phyloP scores from a whole-genome alignment of 2,329 filamentous ascomycete genomes.

The Colletotrichum sp. region DNA sequence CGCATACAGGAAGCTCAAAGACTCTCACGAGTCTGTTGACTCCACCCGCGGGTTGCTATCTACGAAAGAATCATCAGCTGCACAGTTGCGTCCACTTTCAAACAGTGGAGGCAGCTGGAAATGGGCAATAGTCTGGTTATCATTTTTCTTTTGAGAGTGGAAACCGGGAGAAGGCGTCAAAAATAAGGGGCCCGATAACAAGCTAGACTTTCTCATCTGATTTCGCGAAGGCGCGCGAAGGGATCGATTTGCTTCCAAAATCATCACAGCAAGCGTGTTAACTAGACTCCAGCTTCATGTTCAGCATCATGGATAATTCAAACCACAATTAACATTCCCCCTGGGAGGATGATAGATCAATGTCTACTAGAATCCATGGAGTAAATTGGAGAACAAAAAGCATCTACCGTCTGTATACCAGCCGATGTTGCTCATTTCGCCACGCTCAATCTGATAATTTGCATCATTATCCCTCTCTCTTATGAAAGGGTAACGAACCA shows the following conservation, averaged over 20 bases:
- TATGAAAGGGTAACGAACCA: neutral
- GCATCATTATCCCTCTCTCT: neutral
- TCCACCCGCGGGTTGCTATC: neutral
- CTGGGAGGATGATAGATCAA: no score
- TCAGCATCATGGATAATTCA: neutral
- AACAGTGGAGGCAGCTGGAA: neutral
- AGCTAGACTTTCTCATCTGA: neutral
- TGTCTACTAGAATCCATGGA: neutral
- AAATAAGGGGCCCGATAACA: no score
- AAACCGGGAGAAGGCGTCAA: neutral
- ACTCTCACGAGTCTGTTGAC: neutral
- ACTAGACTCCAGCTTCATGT: neutral
- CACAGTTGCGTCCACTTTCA: neutral
- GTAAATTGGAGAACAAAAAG: neutral
- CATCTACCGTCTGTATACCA: neutral
- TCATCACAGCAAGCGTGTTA: neutral
- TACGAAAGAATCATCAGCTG: neutral
- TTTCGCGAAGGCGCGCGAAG: neutral
- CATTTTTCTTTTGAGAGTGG: neutral
- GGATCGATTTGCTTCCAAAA: neutral
- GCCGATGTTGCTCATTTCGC: neutral
- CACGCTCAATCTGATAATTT: neutral
- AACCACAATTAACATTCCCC: neutral
- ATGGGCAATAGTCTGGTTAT: neutral
- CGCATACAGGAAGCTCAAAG: neutral